Percentiles rank a stretch among this genome's conserved stretches.
phyloP scores from a whole-genome alignment of 2,329 filamentous ascomycete species.

The Chrysoporthe austroafricana region DNA sequence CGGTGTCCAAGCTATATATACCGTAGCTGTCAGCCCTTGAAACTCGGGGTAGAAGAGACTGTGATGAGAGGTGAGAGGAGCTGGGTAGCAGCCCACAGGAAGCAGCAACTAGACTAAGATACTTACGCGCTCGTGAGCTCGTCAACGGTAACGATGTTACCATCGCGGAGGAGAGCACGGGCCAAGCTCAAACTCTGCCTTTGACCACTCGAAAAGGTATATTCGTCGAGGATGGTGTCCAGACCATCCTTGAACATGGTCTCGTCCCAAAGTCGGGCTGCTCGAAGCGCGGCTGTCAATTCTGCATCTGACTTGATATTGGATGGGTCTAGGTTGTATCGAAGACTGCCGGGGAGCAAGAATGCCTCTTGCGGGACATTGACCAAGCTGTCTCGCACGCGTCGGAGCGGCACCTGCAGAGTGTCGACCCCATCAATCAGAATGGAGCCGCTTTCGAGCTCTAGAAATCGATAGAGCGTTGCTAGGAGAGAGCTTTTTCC shows the following conservation, averaged over 20 bases:
- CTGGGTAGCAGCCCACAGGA: not conserved
- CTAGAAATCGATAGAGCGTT: conserved; percentile 28
- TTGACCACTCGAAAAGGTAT: not conserved
- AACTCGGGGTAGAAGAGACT: not conserved
- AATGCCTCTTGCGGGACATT: conserved; percentile 31
- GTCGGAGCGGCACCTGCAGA: conserved; percentile 41
- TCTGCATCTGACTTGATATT: conserved; percentile 19
- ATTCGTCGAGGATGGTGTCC: not conserved
- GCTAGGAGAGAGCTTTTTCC: conserved; percentile 30
- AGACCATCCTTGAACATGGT: not conserved
- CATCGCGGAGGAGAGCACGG: not conserved
- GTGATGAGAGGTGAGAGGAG: too few species aligned
- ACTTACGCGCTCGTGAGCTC: not conserved
- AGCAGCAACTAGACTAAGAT: not conserved
- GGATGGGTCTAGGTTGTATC: conserved; percentile 30
- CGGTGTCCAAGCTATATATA: not conserved
- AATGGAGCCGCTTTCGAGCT: conserved; percentile 23
- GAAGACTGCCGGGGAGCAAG: conserved; percentile 29
- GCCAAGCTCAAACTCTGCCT: not conserved
- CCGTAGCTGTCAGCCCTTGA: not conserved
- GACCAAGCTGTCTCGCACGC: conserved; percentile 28
- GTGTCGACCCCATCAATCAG: conserved; percentile 28
- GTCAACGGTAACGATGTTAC: not conserved
- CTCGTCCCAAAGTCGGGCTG: conserved; percentile 24
- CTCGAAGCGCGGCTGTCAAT: conserved; percentile 22